Percentiles rank a stretch among this genome's conserved stretches.
phyloP scores from a whole-genome alignment of 2,329 filamentous ascomycete species.

The Samsoniella hepiali region DNA sequence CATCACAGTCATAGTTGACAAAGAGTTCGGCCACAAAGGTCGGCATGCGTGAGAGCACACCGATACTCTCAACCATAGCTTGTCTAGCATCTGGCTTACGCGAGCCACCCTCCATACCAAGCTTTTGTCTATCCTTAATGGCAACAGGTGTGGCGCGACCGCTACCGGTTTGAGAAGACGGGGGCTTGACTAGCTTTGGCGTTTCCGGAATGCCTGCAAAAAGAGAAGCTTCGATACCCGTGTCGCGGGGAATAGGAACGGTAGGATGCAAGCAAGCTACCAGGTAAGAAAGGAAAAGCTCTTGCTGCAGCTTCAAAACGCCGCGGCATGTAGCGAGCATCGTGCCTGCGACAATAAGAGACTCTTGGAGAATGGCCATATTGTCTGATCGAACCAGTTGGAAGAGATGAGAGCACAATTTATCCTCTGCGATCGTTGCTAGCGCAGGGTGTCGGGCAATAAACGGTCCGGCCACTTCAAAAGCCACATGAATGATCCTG shows the following conservation, averaged over 20 bases:
- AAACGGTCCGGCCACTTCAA: constrained; percentile 92
- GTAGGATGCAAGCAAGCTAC: constrained; percentile 90
- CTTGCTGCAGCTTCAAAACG: constrained; percentile 92
- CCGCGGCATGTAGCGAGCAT: constrained; percentile 84
- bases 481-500: constrained; percentile 92
- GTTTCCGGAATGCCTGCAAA: constrained; percentile 92
- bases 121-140: constrained; percentile 85
- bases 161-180: constrained; percentile 68
- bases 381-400: constrained; percentile 96
- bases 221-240: constrained; percentile 83
- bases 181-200: constrained; percentile 79
- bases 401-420: constrained; percentile 89
- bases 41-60: constrained; percentile 86
- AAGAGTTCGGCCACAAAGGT: constrained; percentile 94
- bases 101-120: constrained; percentile 87
- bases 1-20: constrained; percentile 96
- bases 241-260: constrained; percentile 89
- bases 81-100: constrained; percentile 93
- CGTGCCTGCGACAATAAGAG: constrained; percentile 86
- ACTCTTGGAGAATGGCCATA: constrained; percentile 90
- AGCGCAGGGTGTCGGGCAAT: constrained; percentile 90
- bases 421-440: constrained; percentile 84
- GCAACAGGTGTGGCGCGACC: constrained; percentile 87
- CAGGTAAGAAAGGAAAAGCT: constrained; percentile 90
- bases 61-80: constrained; percentile 97